Evolutionary conservation across 257 asterid genomes (phyloP), one percentile per base, ranked within the genome.

Genomic region (Phtheirospermum japonicum): DNA sequence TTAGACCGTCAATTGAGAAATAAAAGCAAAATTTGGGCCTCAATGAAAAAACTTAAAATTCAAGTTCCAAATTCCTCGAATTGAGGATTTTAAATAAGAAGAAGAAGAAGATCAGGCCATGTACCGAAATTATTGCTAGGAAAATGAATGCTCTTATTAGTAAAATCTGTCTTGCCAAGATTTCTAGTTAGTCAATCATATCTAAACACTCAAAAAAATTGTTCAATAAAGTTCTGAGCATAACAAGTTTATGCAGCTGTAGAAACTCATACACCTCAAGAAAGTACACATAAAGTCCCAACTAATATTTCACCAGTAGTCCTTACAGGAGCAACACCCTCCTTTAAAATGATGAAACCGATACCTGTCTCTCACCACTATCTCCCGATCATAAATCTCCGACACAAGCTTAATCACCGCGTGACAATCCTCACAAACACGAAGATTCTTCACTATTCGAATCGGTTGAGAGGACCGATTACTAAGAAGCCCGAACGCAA

Each of bases 341-440:
- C 54, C 83, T 57, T 72, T 70, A 49, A 84, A 86, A 71, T 76
- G 97, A 76, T 89, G 97, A 80, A 86, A 89, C n/a, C 94, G 78
- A 52, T 80, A 84, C 10, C 94, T 73, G 55, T 89, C 96, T 67
- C 94, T 82, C 73, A 89, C 48, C 70, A 84, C 79, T 52, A 89
- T 82, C 60, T 85, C 93, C 67, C 90, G 77, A 7, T 69, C 68
- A 66, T 82, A 88, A 61, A 88, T 65, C 81, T 79, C 67, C 0
- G 96, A 86, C 16, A 86, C 75, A 30, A 80, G 82, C 85, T 82
- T 86, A 20, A 83, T 76, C 57, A 81, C 87, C 7, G 76, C 63
- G 61, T 89, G 95, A 43, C 95, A 86, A 57, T 86, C 90, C 17
- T 61, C 82, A 61, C 94, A 89, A 20, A 89, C 82, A n/a, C 96